Base-by-base conservation (phyloP, 2,329 filamentous ascomycete genomes). In the Penicillium sp. region DNA sequence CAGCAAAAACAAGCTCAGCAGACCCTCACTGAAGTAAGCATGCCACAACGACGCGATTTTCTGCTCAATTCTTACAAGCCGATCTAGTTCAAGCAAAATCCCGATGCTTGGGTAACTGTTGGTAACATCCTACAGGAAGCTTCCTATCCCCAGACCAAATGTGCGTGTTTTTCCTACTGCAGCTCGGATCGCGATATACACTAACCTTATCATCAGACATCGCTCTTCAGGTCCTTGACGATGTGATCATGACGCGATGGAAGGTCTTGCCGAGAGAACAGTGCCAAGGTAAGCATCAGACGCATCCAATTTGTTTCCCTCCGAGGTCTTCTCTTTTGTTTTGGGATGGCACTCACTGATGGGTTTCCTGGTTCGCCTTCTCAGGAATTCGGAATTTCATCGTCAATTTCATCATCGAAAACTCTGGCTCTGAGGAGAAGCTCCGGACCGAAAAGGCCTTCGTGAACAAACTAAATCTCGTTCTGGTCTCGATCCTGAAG, bases 211-310 rank as follows among this genome's bases (percentile, higher is more conserved):
- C 52, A 59, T 54, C 68, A 96, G 91, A 96, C 76, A 83, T 99
- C 70, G 95, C 93, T 53, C 83, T 99, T 65, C 95, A 99, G 79
- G 93, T 99, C 65, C 87, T 99, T 63, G 95, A 99, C 80, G 92
- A 91, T 85, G 93, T 99, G 65, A 98, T 99, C 75, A 91, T 93
- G 87, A 99, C 95, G 66, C 88, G 95, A 81, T 99, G 95, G 96
- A 99, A 97, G 81, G 92, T 98, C 58, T 81, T 99, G 61, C 95
- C 95, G 52, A 87, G 92, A 71, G 93, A 98, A 65, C 95, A 99
- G 79, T 97, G 95, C 78, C 88, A 95, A 84, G 92, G 91, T 90
- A 76, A 44, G 8, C 42, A 43, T 8, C 5, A 16, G 24, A 21
- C 24, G n/a, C 21, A 7, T 24, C 16, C 19, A 16, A 10, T 16